These are phyloP conservation scores for Fusarium dimerum DNA, from an alignment of 2,329 filamentous ascomycete genomes.

Conservation along the genomic window DNA sequence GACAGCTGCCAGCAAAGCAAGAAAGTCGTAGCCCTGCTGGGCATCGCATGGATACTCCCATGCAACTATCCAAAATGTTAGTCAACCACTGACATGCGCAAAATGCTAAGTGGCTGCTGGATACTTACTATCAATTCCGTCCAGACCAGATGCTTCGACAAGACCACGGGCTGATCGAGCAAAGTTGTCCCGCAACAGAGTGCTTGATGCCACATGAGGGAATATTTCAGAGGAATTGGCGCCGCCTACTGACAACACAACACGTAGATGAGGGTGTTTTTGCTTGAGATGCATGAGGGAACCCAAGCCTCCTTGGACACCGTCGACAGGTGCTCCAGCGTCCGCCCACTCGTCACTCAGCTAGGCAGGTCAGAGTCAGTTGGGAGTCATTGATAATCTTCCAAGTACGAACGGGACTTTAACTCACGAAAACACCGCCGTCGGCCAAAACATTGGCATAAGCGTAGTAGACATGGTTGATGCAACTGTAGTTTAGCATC, in stretches of 20 bases:
- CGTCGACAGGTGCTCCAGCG: conserved; percentile 70
- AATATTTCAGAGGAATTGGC: conserved; percentile 66
- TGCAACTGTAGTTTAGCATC: conserved; percentile 71
- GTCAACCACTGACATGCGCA: conserved; percentile 5
- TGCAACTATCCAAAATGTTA: conserved; percentile 56
- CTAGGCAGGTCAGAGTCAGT: conserved; percentile 46
- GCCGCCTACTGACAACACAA: conserved; percentile 78
- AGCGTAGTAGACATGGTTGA: conserved; percentile 82
- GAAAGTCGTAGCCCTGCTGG: conserved; percentile 69
- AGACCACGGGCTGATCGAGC: conserved; percentile 66
- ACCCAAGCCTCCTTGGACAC: conserved; percentile 68
- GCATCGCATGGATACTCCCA: conserved; percentile 75
- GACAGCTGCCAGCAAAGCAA: conserved; percentile 66
- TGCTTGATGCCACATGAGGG: conserved; percentile 63
- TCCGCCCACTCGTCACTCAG: conserved; percentile 81
- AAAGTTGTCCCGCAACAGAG: conserved; percentile 66
- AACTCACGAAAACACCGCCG: conserved; percentile 72
- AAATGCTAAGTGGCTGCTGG: not conserved
- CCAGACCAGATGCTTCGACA: conserved; percentile 66
- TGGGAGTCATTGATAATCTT: not conserved
- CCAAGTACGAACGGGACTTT: not conserved
- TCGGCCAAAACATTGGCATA: conserved; percentile 74
- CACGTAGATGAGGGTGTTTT: conserved; percentile 68
- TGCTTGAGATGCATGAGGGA: conserved; percentile 74
- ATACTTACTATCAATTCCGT: conserved; percentile 67